Evolutionary conservation across 2,329 filamentous ascomycete species (phyloP).

Genomic region (Botrytis deweyae): DNA sequence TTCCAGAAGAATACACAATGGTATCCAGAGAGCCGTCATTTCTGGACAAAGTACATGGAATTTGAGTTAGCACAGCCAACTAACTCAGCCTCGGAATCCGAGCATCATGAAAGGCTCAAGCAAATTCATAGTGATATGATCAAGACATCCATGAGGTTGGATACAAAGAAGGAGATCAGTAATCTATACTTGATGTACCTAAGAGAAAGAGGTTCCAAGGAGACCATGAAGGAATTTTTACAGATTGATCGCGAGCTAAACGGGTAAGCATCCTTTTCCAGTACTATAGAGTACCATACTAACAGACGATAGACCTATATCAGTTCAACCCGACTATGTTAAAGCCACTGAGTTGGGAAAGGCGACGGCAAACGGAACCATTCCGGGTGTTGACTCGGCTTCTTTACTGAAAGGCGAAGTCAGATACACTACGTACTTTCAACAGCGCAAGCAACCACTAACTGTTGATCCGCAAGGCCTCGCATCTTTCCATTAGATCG

Average conservation of each 20-base stretch:
- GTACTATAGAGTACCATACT: conserved; percentile 16
- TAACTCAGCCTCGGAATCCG: conserved; percentile 59
- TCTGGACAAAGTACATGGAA: conserved; percentile 85
- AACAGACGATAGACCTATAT: conserved; percentile 42
- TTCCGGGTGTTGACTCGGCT: conserved; percentile 44
- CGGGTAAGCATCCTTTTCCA: conserved; percentile 55
- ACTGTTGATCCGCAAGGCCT: conserved; percentile 35
- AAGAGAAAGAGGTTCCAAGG: conserved; percentile 76
- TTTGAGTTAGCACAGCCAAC: conserved; percentile 87
- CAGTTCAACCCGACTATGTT: conserved; percentile 42
- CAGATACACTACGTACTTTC: conserved; percentile 46
- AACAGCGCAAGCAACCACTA: conserved; percentile 34
- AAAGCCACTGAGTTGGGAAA: conserved; percentile 41
- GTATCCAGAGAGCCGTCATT: conserved; percentile 80
- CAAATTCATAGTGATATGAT: conserved; percentile 75
- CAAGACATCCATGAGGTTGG: conserved; percentile 63
- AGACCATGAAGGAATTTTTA: conserved; percentile 84
- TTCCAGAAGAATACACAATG: conserved; percentile 80
- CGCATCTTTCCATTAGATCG: conserved; percentile 32
- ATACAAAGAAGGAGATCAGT: conserved; percentile 71
- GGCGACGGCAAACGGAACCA: conserved; percentile 45
- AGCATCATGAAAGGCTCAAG: conserved; percentile 73
- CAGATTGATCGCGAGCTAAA: conserved; percentile 82
- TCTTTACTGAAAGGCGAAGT: conserved; percentile 46
- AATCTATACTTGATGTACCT: conserved; percentile 81